These are phyloP conservation scores for Phytophthora parvispora DNA, from an alignment of 352 stramenopile genomes.

Conservation along the genomic window DNA sequence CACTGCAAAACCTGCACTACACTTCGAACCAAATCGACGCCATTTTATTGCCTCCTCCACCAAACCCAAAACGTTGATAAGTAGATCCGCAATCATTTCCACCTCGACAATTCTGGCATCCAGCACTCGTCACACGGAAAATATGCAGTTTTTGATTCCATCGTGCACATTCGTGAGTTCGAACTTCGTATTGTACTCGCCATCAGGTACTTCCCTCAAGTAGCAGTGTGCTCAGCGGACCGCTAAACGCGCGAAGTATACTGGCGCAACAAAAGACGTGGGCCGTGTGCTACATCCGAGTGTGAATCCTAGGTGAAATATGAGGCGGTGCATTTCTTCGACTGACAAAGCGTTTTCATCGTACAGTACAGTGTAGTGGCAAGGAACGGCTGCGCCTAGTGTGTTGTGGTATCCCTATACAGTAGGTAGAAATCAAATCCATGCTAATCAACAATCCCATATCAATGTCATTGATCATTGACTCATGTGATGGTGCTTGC, in stretches of 20 bases:
- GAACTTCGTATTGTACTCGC: neutral
- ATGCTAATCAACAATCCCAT: neutral
- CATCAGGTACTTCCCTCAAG: neutral
- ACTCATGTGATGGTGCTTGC: neutral
- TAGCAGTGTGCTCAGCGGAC: neutral
- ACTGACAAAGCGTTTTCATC: slow-evolving; percentile 23
- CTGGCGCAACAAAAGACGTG: neutral
- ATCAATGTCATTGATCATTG: too few species aligned
- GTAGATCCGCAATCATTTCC: neutral
- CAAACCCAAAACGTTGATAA: neutral
- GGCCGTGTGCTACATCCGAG: neutral
- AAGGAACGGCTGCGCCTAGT: too few species aligned
- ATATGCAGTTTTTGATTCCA: neutral
- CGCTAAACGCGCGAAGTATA: neutral
- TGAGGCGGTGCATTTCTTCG: neutral
- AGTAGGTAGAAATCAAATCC: neutral
- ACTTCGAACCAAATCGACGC: too few species aligned
- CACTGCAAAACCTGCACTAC: too few species aligned
- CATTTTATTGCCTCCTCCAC: too few species aligned
- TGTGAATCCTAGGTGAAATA: neutral
- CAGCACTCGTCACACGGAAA: neutral
- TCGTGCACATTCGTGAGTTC: neutral
- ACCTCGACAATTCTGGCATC: neutral
- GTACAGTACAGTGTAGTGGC: neutral
- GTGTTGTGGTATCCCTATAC: neutral